Evolutionary conservation across 495 filamentous ascomycete genomes (phyloP).

Genomic region (Aspergillus nanangensis): DNA sequence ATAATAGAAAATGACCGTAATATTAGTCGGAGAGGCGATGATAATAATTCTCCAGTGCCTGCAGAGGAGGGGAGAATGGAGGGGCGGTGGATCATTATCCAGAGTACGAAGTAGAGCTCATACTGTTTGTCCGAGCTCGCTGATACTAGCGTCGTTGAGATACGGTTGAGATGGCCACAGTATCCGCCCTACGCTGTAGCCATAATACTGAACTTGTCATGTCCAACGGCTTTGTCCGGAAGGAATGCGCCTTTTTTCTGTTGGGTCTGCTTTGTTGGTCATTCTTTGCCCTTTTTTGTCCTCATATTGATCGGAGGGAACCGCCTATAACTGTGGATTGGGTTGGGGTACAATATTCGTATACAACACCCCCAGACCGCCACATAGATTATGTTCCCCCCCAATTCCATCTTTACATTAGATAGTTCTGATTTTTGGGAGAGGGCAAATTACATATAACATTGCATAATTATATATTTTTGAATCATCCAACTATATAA

Average conservation of each 20-base stretch:
- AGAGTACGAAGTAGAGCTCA: neutral
- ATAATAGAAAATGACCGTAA: neutral
- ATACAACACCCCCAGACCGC: too few species aligned
- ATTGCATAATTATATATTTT: too few species aligned
- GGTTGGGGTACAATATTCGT: too few species aligned
- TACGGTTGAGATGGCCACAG: conserved; percentile 14
- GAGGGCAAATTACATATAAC: too few species aligned
- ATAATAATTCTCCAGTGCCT: too few species aligned
- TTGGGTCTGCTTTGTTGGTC: conserved; percentile 4
- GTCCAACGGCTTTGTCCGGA: conserved; percentile 4
- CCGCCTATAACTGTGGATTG: neutral
- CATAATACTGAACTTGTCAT: conserved; percentile 16
- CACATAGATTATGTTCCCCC: too few species aligned
- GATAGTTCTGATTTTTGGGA: too few species aligned
- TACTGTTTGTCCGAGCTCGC: neutral
- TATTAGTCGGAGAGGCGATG: neutral
- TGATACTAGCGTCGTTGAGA: conserved; percentile 9
- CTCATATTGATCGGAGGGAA: neutral
- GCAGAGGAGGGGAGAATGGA: neutral
- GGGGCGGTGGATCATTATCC: conserved; percentile 7
- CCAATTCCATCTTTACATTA: too few species aligned
- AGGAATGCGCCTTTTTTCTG: conserved; percentile 5
- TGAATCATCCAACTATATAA: too few species aligned
- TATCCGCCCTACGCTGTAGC: conserved; percentile 26
- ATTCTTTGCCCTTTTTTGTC: neutral